Conservation (phyloP, 306 rosid genomes). For the Cyclanthera cordifolia region DNA sequence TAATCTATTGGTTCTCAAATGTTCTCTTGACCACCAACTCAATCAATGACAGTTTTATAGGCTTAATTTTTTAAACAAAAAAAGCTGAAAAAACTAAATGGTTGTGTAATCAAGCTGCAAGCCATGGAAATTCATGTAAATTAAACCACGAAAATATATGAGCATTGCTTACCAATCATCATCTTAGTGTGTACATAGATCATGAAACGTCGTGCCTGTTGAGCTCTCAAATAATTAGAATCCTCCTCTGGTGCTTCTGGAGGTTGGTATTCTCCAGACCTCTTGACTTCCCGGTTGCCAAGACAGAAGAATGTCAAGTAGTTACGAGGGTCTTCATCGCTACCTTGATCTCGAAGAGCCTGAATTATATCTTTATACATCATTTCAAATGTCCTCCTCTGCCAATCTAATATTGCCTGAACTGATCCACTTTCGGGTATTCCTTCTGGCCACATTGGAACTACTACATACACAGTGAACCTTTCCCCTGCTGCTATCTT, state of each 20-base stretch:
- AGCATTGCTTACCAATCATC: slow-evolving; percentile 50
- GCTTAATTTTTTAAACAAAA: no score
- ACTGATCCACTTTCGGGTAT: slow-evolving; percentile 62
- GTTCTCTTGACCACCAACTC: no score
- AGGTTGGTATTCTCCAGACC: slow-evolving; percentile 53
- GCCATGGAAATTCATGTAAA: background rate
- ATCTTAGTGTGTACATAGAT: slow-evolving; percentile 66
- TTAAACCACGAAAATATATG: background rate
- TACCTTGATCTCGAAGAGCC: slow-evolving; percentile 49
- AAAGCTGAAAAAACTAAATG: background rate
- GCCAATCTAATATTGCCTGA: slow-evolving; percentile 76
- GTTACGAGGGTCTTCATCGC: slow-evolving; percentile 54
- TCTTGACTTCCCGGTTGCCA: slow-evolving; percentile 60
- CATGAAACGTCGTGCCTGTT: slow-evolving; percentile 58
- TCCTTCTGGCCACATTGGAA: slow-evolving; percentile 81
- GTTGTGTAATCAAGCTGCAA: background rate
- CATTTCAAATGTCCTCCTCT: slow-evolving; percentile 62
- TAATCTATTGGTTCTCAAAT: no score
- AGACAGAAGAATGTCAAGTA: slow-evolving; percentile 78
- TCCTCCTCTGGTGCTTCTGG: slow-evolving; percentile 41
- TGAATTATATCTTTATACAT: slow-evolving; percentile 49
- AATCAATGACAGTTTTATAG: no score
- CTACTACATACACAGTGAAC: slow-evolving; percentile 48
- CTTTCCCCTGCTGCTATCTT: slow-evolving; percentile 69
- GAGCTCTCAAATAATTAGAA: slow-evolving; percentile 51